Evolutionary conservation across 1,284 basidiomycete species (phyloP), one percentile per base, ranked within the genome.

Genomic region (Irpex sp.): DNA sequence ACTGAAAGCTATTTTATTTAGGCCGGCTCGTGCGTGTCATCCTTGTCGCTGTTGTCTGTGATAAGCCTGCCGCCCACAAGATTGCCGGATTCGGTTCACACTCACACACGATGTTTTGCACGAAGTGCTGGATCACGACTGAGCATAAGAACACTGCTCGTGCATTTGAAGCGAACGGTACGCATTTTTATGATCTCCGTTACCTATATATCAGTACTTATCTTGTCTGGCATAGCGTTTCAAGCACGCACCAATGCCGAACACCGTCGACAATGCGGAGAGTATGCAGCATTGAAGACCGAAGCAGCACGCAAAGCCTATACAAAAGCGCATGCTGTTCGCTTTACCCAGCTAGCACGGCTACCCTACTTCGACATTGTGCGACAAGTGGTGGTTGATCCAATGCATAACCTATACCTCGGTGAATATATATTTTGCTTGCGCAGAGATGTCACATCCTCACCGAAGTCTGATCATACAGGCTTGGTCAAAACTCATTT

Each of bases 61-160:
- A 84, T 65, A 83, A 84, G 62, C 82, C 81, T 0, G 82, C 83
- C 0, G 80, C 79, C 0, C 80, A 82, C 70, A 84, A 84, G 67
- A 62, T 80, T 6, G 81, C 78, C 1, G 82, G 83, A 0, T 83
- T 81, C 71, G 80, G 76, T 0, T 79, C 80, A 0, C 81, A 81
- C 66, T 67, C 65, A 1, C 82, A 82, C 60, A 80, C 75, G 1
- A 78, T 77, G 44, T 81, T 82, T 64, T 84, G 82, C 67, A 81
- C 80, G 4, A 71, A 68, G 6, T 81, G 80, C 71, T 82, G 82
- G 82, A 79, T 82, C 20, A 65, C 45, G 0, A 74, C 79, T 24
- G 43, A 24, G 0, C 45, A 75, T 18, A 80, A 77, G 70, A 69
- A 70, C 1, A 71, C 73, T 3, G 6, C 58, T 1, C 56, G 45